Conservation (phyloP, 1,284 basidiomycete genomes). For the Porphyrellus sp. region DNA sequence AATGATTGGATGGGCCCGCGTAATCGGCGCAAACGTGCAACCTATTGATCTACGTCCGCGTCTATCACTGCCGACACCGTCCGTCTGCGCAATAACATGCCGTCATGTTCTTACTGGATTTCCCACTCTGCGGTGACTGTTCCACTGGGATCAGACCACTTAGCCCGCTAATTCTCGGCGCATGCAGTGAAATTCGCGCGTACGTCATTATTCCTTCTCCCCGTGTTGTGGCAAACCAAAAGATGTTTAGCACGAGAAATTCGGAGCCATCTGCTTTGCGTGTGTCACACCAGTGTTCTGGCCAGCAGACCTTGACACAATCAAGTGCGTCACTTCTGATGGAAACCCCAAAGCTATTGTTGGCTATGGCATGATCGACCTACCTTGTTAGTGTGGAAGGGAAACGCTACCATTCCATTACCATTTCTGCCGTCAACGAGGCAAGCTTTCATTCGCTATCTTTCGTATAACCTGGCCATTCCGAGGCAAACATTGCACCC, state of each 20-base stretch:
- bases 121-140: too few species aligned
- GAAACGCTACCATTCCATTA: conserved; percentile 29
- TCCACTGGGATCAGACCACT: too few species aligned
- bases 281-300: conserved; percentile 37
- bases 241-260: conserved; percentile 32
- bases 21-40: too few species aligned
- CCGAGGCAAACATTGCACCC: conserved; percentile 42
- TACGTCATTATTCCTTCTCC: conserved; percentile 17
- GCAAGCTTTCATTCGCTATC: conserved; percentile 4
- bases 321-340: conserved; percentile 36
- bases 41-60: too few species aligned
- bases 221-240: neutral
- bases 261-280: conserved; percentile 38
- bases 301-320: conserved; percentile 42
- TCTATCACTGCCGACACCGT: too few species aligned
- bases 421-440: conserved; percentile 33
- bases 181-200: conserved; percentile 36
- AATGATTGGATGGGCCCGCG: too few species aligned
- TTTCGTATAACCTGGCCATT: neutral
- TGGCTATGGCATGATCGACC: conserved; percentile 20
- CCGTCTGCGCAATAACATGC: too few species aligned
- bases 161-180: too few species aligned
- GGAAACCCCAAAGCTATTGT: conserved; percentile 35
- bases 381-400: conserved; percentile 24
- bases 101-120: too few species aligned